Evolutionary conservation across 2,329 filamentous ascomycete species (phyloP).

Genomic region (Xylaria hypoxylon): DNA sequence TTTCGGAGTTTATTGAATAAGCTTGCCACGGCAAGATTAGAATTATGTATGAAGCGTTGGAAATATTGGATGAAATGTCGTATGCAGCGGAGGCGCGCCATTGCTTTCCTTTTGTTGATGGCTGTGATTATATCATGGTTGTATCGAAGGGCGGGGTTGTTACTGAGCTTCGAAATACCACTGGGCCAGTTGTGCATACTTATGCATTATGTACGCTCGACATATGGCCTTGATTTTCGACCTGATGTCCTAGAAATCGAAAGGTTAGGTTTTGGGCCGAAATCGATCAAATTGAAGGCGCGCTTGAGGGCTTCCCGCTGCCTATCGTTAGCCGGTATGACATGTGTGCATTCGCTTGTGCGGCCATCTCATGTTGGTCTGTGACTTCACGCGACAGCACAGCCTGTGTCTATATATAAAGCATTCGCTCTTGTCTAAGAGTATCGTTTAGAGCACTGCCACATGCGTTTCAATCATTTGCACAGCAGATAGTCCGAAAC

Average conservation of each 20-base stretch:
- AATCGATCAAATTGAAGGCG: constrained; percentile 29
- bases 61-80: constrained; percentile 25
- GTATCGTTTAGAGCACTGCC: constrained; percentile 8
- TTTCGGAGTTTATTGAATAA: constrained; percentile 18
- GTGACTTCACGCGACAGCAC: background rate
- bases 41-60: constrained; percentile 28
- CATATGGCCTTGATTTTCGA: constrained; percentile 22
- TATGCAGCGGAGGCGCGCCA: constrained; percentile 31
- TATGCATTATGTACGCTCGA: constrained; percentile 30
- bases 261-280: constrained; percentile 33
- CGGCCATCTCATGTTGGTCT: constrained; percentile 6
- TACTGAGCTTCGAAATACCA: constrained; percentile 25
- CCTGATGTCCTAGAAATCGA: constrained; percentile 13
- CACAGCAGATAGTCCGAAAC: constrained; percentile 7
- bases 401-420: background rate
- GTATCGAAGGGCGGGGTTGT: constrained; percentile 24
- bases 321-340: constrained; percentile 29
- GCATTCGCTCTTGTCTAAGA: constrained; percentile 17
- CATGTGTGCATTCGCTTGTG: constrained; percentile 24
- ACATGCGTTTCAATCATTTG: constrained; percentile 25
- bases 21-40: constrained; percentile 26
- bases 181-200: constrained; percentile 31
- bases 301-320: background rate
- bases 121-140: constrained; percentile 1
- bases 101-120: constrained; percentile 14